Conservation (phyloP, 441 rosid species). For the Melastoma candidum region DNA sequence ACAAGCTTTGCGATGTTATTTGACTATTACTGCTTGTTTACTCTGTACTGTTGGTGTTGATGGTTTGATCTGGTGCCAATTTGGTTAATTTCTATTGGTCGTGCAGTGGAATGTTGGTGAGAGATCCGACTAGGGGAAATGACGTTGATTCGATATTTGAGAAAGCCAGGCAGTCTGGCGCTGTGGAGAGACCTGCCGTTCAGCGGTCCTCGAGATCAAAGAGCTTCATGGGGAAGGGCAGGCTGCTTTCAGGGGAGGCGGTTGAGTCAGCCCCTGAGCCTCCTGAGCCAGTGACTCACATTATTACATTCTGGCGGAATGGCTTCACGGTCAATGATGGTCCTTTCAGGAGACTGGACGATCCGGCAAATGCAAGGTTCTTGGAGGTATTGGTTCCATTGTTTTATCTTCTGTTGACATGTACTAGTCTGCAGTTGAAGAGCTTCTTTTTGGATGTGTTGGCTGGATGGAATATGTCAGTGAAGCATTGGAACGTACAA, state of each 20-base stretch:
- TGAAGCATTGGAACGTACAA: too few relatives aligned
- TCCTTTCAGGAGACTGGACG: background rate
- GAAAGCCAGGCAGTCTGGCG: slow-evolving; percentile 37
- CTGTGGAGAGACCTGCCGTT: slow-evolving; percentile 41
- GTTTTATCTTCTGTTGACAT: too few relatives aligned
- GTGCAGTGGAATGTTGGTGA: slow-evolving; percentile 56
- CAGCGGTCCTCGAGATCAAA: slow-evolving; percentile 30
- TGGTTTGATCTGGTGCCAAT: background rate
- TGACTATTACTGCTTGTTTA: too few relatives aligned
- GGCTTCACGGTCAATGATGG: slow-evolving; percentile 28
- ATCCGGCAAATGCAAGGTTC: too few relatives aligned
- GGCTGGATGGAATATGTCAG: too few relatives aligned
- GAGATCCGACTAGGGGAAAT: slow-evolving; percentile 39
- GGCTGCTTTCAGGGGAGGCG: slow-evolving; percentile 48
- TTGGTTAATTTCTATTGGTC: background rate
- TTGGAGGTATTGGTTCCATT: background rate
- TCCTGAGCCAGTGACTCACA: slow-evolving; percentile 35
- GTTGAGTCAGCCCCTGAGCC: slow-evolving; percentile 37
- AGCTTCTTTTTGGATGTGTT: too few relatives aligned
- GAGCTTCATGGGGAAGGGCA: slow-evolving; percentile 43
- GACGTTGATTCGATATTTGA: slow-evolving; percentile 41
- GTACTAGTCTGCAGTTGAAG: too few relatives aligned
- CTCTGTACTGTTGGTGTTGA: too few relatives aligned
- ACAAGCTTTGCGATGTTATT: background rate
- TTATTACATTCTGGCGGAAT: slow-evolving; percentile 49